A percentile compares a stretch with the other conserved stretches of the same genome.
These are phyloP conservation scores for Polytrichum commune DNA, from an alignment of 225 moss, liverwort and hornwort genomes.

Conservation along the genomic window DNA sequence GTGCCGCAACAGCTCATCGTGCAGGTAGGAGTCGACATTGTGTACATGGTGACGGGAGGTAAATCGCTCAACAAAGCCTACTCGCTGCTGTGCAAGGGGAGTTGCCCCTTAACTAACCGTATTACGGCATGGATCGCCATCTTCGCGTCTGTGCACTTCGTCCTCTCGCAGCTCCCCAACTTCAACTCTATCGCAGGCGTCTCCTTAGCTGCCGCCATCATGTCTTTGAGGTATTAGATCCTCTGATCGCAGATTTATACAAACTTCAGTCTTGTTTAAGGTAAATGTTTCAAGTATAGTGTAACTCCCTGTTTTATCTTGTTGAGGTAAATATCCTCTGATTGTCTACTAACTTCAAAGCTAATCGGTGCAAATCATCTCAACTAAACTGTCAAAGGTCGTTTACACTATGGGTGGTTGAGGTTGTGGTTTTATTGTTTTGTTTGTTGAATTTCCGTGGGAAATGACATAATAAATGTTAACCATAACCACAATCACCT, in stretches of 20 bases:
- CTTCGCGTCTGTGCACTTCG: slow-evolving; percentile 40
- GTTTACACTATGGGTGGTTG: background rate
- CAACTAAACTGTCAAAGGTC: too few relatives aligned
- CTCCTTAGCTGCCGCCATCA: slow-evolving; percentile 45
- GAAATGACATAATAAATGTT: too few relatives aligned
- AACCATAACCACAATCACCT: too few relatives aligned
- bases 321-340: background rate
- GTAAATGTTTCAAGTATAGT: too few relatives aligned
- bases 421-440: background rate
- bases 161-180: slow-evolving; percentile 52
- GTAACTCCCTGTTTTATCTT: background rate
- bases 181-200: slow-evolving; percentile 49
- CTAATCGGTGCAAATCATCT: too few relatives aligned
- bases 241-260: background rate
- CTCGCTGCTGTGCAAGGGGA: slow-evolving; percentile 1
- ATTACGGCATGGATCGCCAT: slow-evolving; percentile 32
- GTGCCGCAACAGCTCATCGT: slow-evolving; percentile 55
- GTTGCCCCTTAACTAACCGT: fast-evolving
- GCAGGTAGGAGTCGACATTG: slow-evolving; percentile 50
- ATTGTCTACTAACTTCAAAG: too few relatives aligned
- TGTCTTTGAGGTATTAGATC: slow-evolving; percentile 39
- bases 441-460: too few relatives aligned
- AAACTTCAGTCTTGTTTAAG: too few relatives aligned
- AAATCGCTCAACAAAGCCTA: slow-evolving; percentile 23
- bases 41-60: slow-evolving; percentile 65